Percentiles rank a stretch among this genome's conserved stretches.
phyloP scores from a whole-genome alignment of 2,329 filamentous ascomycete species.

The Alternaria solani region DNA sequence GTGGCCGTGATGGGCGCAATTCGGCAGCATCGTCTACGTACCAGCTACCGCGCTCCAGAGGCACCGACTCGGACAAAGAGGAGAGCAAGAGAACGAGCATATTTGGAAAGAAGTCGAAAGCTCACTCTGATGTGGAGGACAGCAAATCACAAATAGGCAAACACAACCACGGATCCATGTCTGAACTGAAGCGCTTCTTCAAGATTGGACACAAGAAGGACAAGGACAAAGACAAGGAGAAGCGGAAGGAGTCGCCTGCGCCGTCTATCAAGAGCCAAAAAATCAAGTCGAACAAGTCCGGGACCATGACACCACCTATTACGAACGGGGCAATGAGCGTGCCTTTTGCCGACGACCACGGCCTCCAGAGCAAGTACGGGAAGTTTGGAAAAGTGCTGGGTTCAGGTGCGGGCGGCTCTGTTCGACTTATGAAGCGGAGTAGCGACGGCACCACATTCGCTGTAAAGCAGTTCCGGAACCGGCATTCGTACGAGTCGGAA shows the following conservation, averaged over 20 bases:
- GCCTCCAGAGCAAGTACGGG: constrained; percentile 88
- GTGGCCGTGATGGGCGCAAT: constrained; percentile 72
- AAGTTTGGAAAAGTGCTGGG: constrained; percentile 95
- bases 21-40: constrained; percentile 43
- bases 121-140: constrained; percentile 55
- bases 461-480: constrained; percentile 93
- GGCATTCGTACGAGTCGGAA: constrained; percentile 91
- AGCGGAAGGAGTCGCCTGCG: constrained; percentile 68
- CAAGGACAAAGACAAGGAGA: constrained; percentile 62
- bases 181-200: constrained; percentile 96
- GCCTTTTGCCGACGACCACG: constrained; percentile 94
- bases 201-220: constrained; percentile 69
- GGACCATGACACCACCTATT: constrained; percentile 50
- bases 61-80: constrained; percentile 47
- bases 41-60: constrained; percentile 56
- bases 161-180: constrained; percentile 79
- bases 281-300: constrained; percentile 56
- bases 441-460: constrained; percentile 94
- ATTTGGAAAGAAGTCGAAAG: constrained; percentile 60
- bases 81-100: constrained; percentile 64
- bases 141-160: constrained; percentile 35
- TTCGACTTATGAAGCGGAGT: constrained; percentile 90
- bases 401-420: constrained; percentile 92
- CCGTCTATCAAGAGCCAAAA: constrained; percentile 64
- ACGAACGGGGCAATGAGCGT: constrained; percentile 56